These are phyloP conservation scores for Penicilliopsis zonata DNA, from an alignment of 495 filamentous ascomycete genomes.

Conservation along the genomic window DNA sequence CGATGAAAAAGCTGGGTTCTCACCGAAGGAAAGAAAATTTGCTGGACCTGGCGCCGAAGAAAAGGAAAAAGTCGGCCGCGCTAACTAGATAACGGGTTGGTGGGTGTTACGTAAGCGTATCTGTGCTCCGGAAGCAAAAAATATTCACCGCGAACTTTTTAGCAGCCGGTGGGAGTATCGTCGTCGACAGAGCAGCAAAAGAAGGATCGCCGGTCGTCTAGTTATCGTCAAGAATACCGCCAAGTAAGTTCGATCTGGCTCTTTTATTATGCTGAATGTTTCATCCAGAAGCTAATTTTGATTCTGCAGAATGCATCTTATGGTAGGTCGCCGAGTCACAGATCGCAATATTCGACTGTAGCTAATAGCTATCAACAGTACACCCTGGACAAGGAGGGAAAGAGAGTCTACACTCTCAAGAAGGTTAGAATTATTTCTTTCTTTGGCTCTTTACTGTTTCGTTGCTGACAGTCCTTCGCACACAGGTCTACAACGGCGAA, in stretches of 20 bases:
- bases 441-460: not conserved
- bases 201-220: no score
- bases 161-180: no score
- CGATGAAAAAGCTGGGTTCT: conserved; percentile 6
- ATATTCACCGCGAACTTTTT: no score
- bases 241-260: no score
- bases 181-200: no score
- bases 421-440: conserved; percentile 13
- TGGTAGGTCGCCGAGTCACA: conserved; percentile 18
- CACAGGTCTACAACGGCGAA: conserved; percentile 55
- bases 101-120: no score
- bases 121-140: no score
- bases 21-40: not conserved
- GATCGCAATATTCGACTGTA: conserved; percentile 12
- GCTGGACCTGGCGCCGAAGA: no score
- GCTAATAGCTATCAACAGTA: conserved; percentile 36
- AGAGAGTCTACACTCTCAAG: conserved; percentile 69
- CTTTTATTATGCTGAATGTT: not conserved
- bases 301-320: conserved; percentile 39
- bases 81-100: no score
- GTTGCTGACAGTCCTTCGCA: no score
- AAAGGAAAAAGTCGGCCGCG: no score
- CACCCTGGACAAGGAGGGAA: conserved; percentile 63
- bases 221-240: no score
- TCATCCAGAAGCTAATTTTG: conserved; percentile 7